Evolutionary conservation across 371 early-diverging fungal genomes (phyloP).

Genomic region (Encephalitozoon romaleae): DNA sequence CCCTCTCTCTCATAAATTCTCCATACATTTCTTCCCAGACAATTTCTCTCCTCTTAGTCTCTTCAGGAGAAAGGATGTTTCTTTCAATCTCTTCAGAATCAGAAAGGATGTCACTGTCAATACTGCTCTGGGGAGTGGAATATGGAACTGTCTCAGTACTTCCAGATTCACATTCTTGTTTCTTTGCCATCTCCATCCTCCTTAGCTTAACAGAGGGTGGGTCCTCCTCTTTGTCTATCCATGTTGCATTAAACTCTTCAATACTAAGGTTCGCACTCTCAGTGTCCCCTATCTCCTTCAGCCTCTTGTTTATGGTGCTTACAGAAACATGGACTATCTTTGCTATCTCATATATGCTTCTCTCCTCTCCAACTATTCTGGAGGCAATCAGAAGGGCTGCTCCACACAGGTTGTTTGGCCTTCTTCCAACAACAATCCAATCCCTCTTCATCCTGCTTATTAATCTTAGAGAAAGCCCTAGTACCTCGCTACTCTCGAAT

Average conservation of each 20-base stretch:
- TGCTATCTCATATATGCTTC: constrained; percentile 76
- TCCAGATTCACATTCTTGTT: background rate
- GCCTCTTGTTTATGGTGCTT: constrained; percentile 72
- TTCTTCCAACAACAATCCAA: constrained; percentile 88
- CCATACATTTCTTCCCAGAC: constrained; percentile 61
- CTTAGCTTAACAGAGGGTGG: constrained; percentile 67
- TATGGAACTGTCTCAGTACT: background rate
- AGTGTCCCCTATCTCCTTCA: constrained; percentile 77
- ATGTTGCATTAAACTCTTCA: constrained; percentile 73
- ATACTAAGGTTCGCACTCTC: constrained; percentile 74
- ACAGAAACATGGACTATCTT: constrained; percentile 81
- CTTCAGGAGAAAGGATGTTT: constrained; percentile 50
- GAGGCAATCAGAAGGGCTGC: constrained; percentile 83
- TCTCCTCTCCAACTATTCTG: constrained; percentile 78
- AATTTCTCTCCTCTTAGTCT: constrained; percentile 43
- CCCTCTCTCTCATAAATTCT: constrained; percentile 54
- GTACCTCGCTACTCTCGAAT: constrained; percentile 73
- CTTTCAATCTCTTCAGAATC: constrained; percentile 40
- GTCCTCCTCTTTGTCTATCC: constrained; percentile 74
- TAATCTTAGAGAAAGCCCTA: constrained; percentile 72
- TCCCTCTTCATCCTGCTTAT: constrained; percentile 90
- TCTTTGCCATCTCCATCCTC: constrained; percentile 54
- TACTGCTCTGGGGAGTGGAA: background rate
- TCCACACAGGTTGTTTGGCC: constrained; percentile 95
- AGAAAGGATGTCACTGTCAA: background rate